Conservation (phyloP, 2,329 filamentous ascomycete genomes). For the Aspergillus caelatus region DNA sequence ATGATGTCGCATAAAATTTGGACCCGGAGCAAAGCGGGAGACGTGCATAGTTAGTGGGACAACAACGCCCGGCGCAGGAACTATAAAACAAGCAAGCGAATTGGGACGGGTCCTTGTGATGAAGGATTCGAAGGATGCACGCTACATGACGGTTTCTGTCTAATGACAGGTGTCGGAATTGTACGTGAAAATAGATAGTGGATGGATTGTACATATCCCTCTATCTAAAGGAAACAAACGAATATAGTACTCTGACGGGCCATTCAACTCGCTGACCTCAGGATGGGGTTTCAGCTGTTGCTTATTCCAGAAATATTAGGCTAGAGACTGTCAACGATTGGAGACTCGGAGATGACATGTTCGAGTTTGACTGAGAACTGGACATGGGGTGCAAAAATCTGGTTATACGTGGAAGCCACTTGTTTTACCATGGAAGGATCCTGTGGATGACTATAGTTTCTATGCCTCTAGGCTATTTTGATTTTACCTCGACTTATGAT, state of each 20-base stretch:
- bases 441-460: no score
- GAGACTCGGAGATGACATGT: background rate
- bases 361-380: no score
- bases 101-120: background rate
- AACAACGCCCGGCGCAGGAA: background rate
- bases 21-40: background rate
- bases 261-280: background rate
- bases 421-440: no score
- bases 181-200: background rate
- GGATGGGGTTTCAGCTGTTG: background rate
- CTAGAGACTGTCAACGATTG: background rate
- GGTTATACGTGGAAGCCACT: no score
- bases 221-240: background rate
- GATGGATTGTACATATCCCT: background rate
- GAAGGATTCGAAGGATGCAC: background rate
- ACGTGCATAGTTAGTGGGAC: background rate
- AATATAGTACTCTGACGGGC: background rate
- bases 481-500: no score
- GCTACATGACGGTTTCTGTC: background rate
- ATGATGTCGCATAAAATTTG: background rate
- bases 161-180: background rate
- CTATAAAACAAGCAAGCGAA: background rate
- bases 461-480: no score
- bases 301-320: background rate
- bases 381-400: no score